phyloP scores from a whole-genome alignment of 805 yeast genomes.

The Metschnikowia hibisci region DNA sequence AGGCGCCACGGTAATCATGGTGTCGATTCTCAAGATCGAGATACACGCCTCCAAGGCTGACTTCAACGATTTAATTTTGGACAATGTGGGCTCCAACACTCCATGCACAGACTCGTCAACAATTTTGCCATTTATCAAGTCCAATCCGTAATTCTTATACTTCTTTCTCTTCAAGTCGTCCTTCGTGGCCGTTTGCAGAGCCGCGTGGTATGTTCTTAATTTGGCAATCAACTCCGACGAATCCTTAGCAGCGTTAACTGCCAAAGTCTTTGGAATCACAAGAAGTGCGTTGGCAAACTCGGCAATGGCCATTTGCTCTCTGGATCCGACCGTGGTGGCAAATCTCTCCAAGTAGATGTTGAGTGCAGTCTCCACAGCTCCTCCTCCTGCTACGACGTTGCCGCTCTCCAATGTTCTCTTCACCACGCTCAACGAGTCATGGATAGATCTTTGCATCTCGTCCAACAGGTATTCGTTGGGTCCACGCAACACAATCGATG shows the following conservation, averaged over 20 bases:
- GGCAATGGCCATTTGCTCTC: conserved; percentile 97
- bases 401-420: conserved; percentile 96
- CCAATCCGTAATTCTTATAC: conserved; percentile 90
- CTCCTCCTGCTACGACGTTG: conserved; percentile 96
- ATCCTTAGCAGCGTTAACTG: conserved; percentile 97
- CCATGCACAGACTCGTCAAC: conserved; percentile 82
- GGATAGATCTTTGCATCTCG: conserved; percentile 97
- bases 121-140: conserved; percentile 84
- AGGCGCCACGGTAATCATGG: conserved; percentile 96
- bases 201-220: conserved; percentile 93
- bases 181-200: conserved; percentile 79
- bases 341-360: conserved; percentile 93
- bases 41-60: conserved; percentile 97
- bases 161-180: conserved; percentile 81
- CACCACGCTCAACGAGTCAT: conserved; percentile 90
- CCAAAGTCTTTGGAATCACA: conserved; percentile 92
- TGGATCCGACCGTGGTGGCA: conserved; percentile 95
- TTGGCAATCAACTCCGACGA: conserved; percentile 92
- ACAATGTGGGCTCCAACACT: conserved; percentile 91
- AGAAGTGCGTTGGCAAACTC: conserved; percentile 91
- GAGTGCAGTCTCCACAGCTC: conserved; percentile 96
- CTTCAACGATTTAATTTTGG: conserved; percentile 88
- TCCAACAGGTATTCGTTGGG: conserved; percentile 92
- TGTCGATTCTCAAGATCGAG: conserved; percentile 94
- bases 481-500: conserved; percentile 91